These are phyloP conservation scores for Evernia prunastri DNA, from an alignment of 495 filamentous ascomycete species.

Conservation along the genomic window DNA sequence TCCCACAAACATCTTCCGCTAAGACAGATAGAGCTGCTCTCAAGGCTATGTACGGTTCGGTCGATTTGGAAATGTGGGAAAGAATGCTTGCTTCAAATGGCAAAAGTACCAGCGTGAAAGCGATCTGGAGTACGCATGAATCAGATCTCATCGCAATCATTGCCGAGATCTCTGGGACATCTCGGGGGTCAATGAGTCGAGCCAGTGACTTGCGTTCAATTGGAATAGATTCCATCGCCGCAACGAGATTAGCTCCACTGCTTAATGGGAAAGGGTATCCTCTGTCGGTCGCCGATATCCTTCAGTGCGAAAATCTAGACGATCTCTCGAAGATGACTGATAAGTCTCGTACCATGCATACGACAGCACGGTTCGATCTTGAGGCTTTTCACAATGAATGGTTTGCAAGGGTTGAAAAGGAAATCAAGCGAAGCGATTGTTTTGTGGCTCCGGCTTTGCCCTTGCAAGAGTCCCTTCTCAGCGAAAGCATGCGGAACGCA, in stretches of 20 bases:
- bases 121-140: conserved; percentile 11
- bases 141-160: conserved; percentile 27
- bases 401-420: conserved; percentile 17
- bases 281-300: conserved; percentile 30
- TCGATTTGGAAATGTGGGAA: conserved; percentile 34
- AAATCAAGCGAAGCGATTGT: conserved; percentile 21
- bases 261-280: conserved; percentile 28
- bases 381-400: conserved; percentile 28
- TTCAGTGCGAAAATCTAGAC: conserved; percentile 30
- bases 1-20: conserved; percentile 34
- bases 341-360: neutral
- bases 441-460: conserved; percentile 28
- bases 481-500: conserved; percentile 32
- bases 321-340: conserved; percentile 1
- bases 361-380: conserved; percentile 24
- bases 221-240: conserved; percentile 36
- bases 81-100: conserved; percentile 20
- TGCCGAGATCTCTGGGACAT: conserved; percentile 28
- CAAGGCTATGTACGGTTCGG: conserved; percentile 27
- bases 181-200: conserved; percentile 24
- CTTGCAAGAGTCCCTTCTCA: conserved; percentile 35
- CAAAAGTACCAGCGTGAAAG: conserved; percentile 2
- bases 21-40: conserved; percentile 34
- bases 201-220: conserved; percentile 29
- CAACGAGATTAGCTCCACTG: conserved; percentile 30